phyloP scores from a whole-genome alignment of 805 yeast species.

The Myxozyma kluyveri region DNA sequence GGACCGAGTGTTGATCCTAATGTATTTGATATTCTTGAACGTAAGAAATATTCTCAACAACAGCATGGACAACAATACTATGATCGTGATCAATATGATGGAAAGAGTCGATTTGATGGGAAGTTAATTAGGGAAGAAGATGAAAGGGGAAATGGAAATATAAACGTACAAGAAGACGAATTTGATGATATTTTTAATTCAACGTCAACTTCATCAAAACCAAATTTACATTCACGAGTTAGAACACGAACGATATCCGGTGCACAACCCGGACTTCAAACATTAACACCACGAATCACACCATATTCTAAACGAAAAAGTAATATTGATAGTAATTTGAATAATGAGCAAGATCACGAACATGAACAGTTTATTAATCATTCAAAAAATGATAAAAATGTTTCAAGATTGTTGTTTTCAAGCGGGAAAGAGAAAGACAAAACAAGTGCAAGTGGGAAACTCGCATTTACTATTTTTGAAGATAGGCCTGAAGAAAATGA shows the following conservation, averaged over 20 bases:
- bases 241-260: slow-evolving; percentile 24
- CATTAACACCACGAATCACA: slow-evolving; percentile 28
- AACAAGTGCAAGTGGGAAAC: background rate
- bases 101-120: too few species aligned
- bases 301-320: slow-evolving; percentile 14
- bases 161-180: too few species aligned
- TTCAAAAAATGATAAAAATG: background rate
- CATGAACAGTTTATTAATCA: slow-evolving; percentile 1
- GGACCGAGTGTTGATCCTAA: slow-evolving; percentile 27
- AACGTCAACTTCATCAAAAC: background rate
- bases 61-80: slow-evolving; percentile 3
- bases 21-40: slow-evolving; percentile 1
- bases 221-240: slow-evolving; percentile 1
- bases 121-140: too few species aligned
- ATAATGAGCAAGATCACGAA: slow-evolving; percentile 3
- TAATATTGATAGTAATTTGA: slow-evolving; percentile 2
- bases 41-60: background rate
- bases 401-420: background rate
- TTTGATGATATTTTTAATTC: too few species aligned
- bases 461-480: background rate
- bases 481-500: too few species aligned
- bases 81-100: too few species aligned
- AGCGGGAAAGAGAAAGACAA: slow-evolving; percentile 4
- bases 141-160: too few species aligned
- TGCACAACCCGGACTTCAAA: slow-evolving; percentile 18